Evolutionary conservation across 1,139 yeast genomes (phyloP).

Genomic region (Geotrichum carabidarum): DNA sequence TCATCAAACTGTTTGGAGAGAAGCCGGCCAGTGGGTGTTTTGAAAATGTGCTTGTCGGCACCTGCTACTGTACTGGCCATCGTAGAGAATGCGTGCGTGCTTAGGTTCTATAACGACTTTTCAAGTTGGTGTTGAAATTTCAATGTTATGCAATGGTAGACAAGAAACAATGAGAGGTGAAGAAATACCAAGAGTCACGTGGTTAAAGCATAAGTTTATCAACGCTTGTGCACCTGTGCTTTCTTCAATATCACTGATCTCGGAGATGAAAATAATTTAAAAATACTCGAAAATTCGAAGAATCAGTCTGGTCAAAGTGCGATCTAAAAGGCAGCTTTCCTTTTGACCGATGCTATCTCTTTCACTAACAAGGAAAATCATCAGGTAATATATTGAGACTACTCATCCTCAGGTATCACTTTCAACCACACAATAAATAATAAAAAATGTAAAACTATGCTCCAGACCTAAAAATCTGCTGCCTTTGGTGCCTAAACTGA

Average conservation of each 20-base stretch:
- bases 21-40: constrained; percentile 65
- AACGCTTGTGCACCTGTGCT: background rate
- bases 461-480: constrained; percentile 76
- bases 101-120: background rate
- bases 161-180: background rate
- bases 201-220: background rate
- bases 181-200: background rate
- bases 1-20: constrained; percentile 58
- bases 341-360: too few species aligned
- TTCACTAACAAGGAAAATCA: too few species aligned
- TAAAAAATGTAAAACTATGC: constrained; percentile 39
- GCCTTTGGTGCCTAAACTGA: constrained; percentile 83
- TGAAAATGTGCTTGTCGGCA: background rate
- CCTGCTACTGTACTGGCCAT: background rate
- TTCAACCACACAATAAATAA: background rate
- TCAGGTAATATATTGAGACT: too few species aligned
- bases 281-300: too few species aligned
- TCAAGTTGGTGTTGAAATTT: background rate
- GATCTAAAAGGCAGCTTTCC: too few species aligned
- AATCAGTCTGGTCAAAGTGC: too few species aligned
- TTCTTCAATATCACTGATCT: too few species aligned
- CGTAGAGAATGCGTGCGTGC: background rate
- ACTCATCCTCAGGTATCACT: too few species aligned
- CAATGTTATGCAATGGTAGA: background rate
- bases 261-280: too few species aligned